Evolutionary conservation across 2,329 filamentous ascomycete species (phyloP), one percentile per base, ranked within the genome.

Genomic region (Aspergillus sp.): DNA sequence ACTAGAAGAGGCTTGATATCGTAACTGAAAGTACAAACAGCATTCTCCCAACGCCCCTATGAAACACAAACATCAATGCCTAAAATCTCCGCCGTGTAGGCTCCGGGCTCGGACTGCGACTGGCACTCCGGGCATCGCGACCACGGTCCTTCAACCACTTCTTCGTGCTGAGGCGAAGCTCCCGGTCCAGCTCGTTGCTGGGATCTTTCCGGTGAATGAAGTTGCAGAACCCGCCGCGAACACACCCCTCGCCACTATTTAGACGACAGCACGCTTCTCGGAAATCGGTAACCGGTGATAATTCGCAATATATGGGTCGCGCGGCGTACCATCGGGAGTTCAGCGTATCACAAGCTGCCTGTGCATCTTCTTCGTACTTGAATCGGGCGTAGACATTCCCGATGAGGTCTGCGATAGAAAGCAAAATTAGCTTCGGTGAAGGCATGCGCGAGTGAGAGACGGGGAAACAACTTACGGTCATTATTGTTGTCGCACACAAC

Each of bases 401-500:
- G 73, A 99, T 97, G 53, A 99, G 84, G 79, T 99, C 89, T 91
- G 64, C 51, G 6, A 37, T 37, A 22, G 11, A 22, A 40, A 22
- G 13, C 13, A n/a, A 44, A 22, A 46, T 71, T 57, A 70, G 61
- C 34, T 56, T 5, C 15, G 19, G 19, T n/a, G 48, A n/a, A 37
- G 13, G 39, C 19, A 19, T 22, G 40, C 22, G 9, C 19, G n/a
- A 22, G 34, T 22, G 9, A 19, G n/a, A 24, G 17, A 12, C 2
- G 5, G 1, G 40, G n/a, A n/a, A 17, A 17, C 20, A 12, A 85
- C 87, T 68, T 75, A 90, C 88, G 93, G 74, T 99, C 95, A 79
- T 99, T 99, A 79, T 98, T 98, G 78, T 99, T 99, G 80, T 99
- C 95, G 79, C 95, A 99, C 3, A 99, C 93, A 12, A 99, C 95